These are phyloP conservation scores for Thalassiosira mediterranea DNA, from an alignment of 352 stramenopile species.

Conservation along the genomic window DNA sequence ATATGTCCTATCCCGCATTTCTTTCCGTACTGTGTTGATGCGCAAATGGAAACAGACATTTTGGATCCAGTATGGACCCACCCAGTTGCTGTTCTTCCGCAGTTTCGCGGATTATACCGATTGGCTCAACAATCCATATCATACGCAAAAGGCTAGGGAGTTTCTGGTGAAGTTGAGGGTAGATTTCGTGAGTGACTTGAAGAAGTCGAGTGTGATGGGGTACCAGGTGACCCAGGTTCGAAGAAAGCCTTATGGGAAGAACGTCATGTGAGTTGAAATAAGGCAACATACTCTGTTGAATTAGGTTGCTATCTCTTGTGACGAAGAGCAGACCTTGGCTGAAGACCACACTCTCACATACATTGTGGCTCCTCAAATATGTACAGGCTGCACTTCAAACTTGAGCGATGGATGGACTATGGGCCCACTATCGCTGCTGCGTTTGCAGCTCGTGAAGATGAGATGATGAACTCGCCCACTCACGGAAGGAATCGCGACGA, in stretches of 20 bases:
- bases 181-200: slow-evolving; percentile 84
- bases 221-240: slow-evolving; percentile 82
- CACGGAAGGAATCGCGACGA: slow-evolving; percentile 13
- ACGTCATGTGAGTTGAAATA: too few species aligned
- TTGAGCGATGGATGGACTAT: slow-evolving; percentile 89
- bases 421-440: slow-evolving; percentile 86
- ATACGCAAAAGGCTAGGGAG: slow-evolving; percentile 69
- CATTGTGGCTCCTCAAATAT: too few species aligned
- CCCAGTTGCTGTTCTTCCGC: slow-evolving; percentile 79
- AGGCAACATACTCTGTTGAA: too few species aligned
- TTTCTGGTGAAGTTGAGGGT: slow-evolving; percentile 84
- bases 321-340: too few species aligned
- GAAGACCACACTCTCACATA: too few species aligned
- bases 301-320: too few species aligned
- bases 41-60: slow-evolving; percentile 86
- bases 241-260: slow-evolving; percentile 79
- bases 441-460: slow-evolving; percentile 82
- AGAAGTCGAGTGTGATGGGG: slow-evolving; percentile 80
- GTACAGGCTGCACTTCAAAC: slow-evolving; percentile 89
- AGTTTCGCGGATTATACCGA: slow-evolving; percentile 75
- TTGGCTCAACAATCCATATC: slow-evolving; percentile 85
- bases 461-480: slow-evolving; percentile 66
- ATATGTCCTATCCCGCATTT: slow-evolving; percentile 81
- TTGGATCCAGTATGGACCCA: slow-evolving; percentile 80
- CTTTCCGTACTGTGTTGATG: slow-evolving; percentile 82